Conservation (phyloP, 176 grass and related monocot species). For the Ampelocalamus luodianensis region DNA sequence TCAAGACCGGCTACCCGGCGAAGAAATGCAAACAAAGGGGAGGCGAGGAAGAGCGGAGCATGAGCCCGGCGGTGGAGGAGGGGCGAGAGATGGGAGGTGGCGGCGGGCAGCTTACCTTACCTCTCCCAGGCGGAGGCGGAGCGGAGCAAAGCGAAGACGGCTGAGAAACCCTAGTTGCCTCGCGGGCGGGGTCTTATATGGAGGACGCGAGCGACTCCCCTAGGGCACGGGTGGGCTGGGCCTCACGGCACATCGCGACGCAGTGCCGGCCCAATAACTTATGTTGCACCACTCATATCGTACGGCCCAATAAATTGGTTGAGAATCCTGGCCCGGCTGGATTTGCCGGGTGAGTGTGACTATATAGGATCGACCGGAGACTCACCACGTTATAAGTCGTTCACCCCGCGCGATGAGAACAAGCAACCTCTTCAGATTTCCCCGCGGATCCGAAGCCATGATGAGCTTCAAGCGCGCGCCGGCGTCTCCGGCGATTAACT, state of each 20-base stretch:
- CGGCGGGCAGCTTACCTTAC: constrained; percentile 37
- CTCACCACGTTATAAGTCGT: too few relatives aligned
- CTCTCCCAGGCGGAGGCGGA: constrained; percentile 22
- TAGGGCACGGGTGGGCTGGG: neutral
- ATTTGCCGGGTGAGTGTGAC: too few relatives aligned
- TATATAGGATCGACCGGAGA: too few relatives aligned
- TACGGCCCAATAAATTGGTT: neutral
- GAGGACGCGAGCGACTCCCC: neutral
- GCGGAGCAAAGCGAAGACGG: constrained; percentile 24
- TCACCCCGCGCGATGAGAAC: too few relatives aligned
- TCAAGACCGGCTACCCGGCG: neutral
- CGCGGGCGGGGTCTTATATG: constrained; percentile 29
- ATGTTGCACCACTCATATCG: neutral
- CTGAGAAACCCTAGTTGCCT: constrained; percentile 48
- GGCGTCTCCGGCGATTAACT: too few relatives aligned
- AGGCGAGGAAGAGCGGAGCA: neutral
- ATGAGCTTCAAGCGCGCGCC: too few relatives aligned
- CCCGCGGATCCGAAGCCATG: too few relatives aligned
- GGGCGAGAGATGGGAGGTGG: neutral
- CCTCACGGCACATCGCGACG: too few relatives aligned
- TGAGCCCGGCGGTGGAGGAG: neutral
- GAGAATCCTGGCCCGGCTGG: too few relatives aligned
- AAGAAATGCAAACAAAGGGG: neutral
- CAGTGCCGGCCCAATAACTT: neutral
- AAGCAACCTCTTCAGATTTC: too few relatives aligned